Percentiles rank a stretch among this genome's conserved stretches.
These are phyloP conservation scores for Lasiodiplodia citricola DNA, from an alignment of 2,329 filamentous ascomycete genomes.

Conservation along the genomic window DNA sequence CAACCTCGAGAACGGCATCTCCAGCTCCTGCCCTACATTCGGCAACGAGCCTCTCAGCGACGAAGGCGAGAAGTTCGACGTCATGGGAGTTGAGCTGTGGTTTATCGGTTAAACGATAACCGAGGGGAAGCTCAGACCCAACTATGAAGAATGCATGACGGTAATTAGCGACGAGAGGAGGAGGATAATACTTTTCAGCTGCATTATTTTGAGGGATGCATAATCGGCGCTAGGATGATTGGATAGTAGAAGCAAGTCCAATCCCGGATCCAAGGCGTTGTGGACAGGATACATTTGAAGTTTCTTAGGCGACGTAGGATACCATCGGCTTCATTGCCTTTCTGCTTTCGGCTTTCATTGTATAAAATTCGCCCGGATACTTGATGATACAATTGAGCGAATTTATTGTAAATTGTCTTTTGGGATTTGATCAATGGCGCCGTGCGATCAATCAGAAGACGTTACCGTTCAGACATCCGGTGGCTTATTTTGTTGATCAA, in stretches of 20 bases:
- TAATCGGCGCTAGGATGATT: constrained; percentile 12
- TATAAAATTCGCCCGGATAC: background rate
- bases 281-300: constrained; percentile 8
- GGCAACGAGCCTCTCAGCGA: constrained; percentile 94
- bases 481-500: background rate
- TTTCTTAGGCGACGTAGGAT: constrained; percentile 9
- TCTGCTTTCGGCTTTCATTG: constrained; percentile 12
- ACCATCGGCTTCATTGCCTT: constrained; percentile 8
- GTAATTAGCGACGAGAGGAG: constrained; percentile 1
- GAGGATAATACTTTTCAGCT: constrained; percentile 2
- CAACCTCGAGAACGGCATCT: constrained; percentile 81
- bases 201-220: background rate
- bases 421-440: background rate
- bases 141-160: background rate
- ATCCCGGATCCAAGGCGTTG: constrained; percentile 20
- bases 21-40: constrained; percentile 85
- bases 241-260: background rate
- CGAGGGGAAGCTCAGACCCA: background rate
- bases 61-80: constrained; percentile 88
- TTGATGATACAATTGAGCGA: background rate
- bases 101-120: constrained; percentile 67
- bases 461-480: background rate
- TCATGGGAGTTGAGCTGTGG: constrained; percentile 93
- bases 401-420: background rate
- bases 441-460: background rate